Conservation (phyloP, 1,284 basidiomycete species). For the Malassezia globosa region DNA sequence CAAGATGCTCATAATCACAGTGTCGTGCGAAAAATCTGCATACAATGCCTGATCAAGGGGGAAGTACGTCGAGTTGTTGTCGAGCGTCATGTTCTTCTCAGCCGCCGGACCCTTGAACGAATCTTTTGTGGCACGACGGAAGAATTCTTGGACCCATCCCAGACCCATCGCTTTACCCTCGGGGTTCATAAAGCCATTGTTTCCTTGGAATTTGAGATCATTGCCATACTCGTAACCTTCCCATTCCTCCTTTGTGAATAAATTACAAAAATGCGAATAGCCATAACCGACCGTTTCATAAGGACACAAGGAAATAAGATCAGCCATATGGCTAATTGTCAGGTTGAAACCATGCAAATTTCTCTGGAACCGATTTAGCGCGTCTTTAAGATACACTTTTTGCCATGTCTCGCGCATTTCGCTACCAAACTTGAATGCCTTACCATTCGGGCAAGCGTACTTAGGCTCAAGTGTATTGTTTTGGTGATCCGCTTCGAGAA, state of each 20-base stretch:
- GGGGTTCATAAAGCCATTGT: slow-evolving; percentile 68
- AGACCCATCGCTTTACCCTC: slow-evolving; percentile 67
- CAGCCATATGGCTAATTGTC: slow-evolving; percentile 36
- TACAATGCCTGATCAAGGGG: slow-evolving; percentile 38
- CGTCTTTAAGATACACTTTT: slow-evolving; percentile 32
- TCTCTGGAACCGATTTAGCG: slow-evolving; percentile 29
- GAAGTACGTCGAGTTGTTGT: slow-evolving; percentile 26
- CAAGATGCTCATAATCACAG: slow-evolving; percentile 30
- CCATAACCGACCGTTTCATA: slow-evolving; percentile 36
- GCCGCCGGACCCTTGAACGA: slow-evolving; percentile 21
- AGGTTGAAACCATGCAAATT: slow-evolving; percentile 47
- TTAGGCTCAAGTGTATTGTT: slow-evolving; percentile 71
- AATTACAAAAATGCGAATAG: slow-evolving; percentile 59
- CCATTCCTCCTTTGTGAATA: slow-evolving; percentile 82
- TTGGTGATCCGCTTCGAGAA: slow-evolving; percentile 29
- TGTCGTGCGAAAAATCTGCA: slow-evolving; percentile 41
- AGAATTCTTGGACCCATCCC: slow-evolving; percentile 57
- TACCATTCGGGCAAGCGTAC: slow-evolving; percentile 53
- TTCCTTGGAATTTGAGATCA: slow-evolving; percentile 39
- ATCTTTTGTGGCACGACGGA: slow-evolving; percentile 28
- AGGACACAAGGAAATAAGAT: slow-evolving; percentile 47
- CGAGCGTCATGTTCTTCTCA: slow-evolving; percentile 36
- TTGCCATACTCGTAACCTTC: slow-evolving; percentile 64
- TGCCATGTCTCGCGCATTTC: slow-evolving; percentile 48
- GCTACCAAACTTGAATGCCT: slow-evolving; percentile 55